These are phyloP conservation scores for Colletotrichum caudatum DNA, from an alignment of 2,329 filamentous ascomycete genomes.

Conservation along the genomic window DNA sequence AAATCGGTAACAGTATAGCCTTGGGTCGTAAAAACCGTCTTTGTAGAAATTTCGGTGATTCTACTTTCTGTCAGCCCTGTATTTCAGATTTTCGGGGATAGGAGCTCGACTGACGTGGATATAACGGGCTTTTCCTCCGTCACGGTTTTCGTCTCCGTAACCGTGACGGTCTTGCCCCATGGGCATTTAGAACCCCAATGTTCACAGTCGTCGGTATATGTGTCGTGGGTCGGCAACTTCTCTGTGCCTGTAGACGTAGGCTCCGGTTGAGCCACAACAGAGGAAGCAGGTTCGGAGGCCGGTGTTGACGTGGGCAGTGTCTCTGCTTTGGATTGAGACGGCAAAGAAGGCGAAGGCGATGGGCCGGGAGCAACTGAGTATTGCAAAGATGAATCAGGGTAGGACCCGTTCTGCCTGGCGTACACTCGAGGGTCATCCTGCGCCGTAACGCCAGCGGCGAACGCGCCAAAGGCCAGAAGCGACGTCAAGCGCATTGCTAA, in stretches of 20 bases:
- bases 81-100: too few relatives aligned
- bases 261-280: conserved; percentile 12
- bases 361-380: conserved; percentile 6
- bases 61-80: conserved; percentile 1
- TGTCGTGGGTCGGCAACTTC: conserved; percentile 15
- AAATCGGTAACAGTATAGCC: conserved; percentile 36
- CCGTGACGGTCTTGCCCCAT: conserved; percentile 31
- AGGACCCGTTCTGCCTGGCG: conserved; percentile 33
- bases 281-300: neutral
- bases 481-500: conserved; percentile 25
- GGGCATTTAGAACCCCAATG: conserved; percentile 39
- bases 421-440: conserved; percentile 11
- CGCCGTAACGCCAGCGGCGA: conserved; percentile 23
- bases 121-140: conserved; percentile 16
- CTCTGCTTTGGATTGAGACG: neutral
- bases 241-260: conserved; percentile 14
- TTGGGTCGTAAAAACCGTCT: conserved; percentile 35
- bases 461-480: conserved; percentile 27
- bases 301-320: conserved; percentile 1
- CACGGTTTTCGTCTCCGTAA: conserved; percentile 26
- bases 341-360: conserved; percentile 3
- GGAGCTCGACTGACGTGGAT: conserved; percentile 21
- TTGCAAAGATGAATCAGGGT: neutral
- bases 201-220: conserved; percentile 32
- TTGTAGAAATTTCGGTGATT: conserved; percentile 22